A percentile compares a stretch with the other conserved stretches of the same genome.
Evolutionary conservation across 495 filamentous ascomycete genomes (phyloP).

Genomic region (Tuber borchii): DNA sequence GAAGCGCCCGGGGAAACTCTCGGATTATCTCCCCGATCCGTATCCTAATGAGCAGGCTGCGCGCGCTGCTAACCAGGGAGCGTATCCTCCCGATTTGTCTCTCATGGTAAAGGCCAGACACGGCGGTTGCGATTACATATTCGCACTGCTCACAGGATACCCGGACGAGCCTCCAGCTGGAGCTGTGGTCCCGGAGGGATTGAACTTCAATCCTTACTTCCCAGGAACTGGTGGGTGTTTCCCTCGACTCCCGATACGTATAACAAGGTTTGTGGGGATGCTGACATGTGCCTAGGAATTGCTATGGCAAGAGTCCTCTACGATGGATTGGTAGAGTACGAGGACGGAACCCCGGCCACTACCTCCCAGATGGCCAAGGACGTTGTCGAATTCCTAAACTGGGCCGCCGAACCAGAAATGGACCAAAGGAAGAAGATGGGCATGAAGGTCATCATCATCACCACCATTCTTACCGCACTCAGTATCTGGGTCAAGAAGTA

Average conservation of each 20-base stretch:
- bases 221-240: constrained; percentile 69
- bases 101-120: constrained; percentile 97
- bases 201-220: constrained; percentile 99
- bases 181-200: constrained; percentile 67
- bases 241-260: neutral
- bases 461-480: constrained; percentile 69
- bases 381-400: constrained; percentile 97
- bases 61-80: constrained; percentile 95
- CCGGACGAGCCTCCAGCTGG: constrained; percentile 93
- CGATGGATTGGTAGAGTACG: constrained; percentile 96
- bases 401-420: constrained; percentile 98
- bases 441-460: constrained; percentile 78
- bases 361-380: constrained; percentile 99
- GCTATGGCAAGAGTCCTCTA: constrained; percentile 98
- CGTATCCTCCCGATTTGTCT: constrained; percentile 92
- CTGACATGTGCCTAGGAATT: constrained; percentile 55
- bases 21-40: constrained; percentile 88
- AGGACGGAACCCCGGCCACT: constrained; percentile 88
- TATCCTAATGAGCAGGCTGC: constrained; percentile 99
- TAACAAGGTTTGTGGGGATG: neutral
- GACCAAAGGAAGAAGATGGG: constrained; percentile 99
- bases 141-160: constrained; percentile 94
- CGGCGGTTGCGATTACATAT: constrained; percentile 97
- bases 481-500: constrained; percentile 98
- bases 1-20: constrained; percentile 95